A percentile compares a stretch with the other conserved stretches of the same genome.
Evolutionary conservation across 805 yeast genomes (phyloP).

Genomic region (Candida palmyrensis): DNA sequence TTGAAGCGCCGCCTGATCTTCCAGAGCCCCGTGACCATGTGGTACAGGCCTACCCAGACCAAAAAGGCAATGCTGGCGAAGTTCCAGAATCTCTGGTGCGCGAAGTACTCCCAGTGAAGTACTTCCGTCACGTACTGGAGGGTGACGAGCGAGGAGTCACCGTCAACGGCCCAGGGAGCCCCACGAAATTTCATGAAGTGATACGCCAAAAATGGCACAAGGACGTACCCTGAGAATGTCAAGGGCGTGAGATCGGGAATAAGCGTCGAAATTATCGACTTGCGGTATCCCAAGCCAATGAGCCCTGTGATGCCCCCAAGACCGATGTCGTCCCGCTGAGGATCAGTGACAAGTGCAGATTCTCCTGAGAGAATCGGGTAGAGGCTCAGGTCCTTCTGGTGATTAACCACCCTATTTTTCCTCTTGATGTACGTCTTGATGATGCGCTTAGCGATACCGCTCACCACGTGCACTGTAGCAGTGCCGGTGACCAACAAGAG

Average conservation of each 20-base stretch:
- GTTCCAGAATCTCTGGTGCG: constrained; percentile 18
- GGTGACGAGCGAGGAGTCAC: constrained; percentile 55
- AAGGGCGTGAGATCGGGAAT: constrained; percentile 51
- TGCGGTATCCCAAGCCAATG: constrained; percentile 50
- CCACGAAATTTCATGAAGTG: constrained; percentile 48
- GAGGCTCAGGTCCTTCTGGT: constrained; percentile 6
- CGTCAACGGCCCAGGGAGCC: constrained; percentile 52
- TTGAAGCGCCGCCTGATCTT: constrained; percentile 40
- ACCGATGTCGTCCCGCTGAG: constrained; percentile 45
- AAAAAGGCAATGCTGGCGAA: constrained; percentile 28
- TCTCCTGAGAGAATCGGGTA: not conserved
- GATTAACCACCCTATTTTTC: constrained; percentile 7
- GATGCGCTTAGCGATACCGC: constrained; percentile 47
- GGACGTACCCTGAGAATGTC: constrained; percentile 54
- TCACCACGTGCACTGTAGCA: constrained; percentile 41
- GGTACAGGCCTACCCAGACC: constrained; percentile 43
- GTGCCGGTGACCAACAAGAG: constrained; percentile 42
- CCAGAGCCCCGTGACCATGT: constrained; percentile 48
- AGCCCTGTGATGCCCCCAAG: constrained; percentile 58
- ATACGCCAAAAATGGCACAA: constrained; percentile 37
- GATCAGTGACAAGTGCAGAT: constrained; percentile 20
- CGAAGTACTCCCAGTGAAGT: constrained; percentile 13
- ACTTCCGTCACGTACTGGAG: constrained; percentile 47
- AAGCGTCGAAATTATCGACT: constrained; percentile 37
- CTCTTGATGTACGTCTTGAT: constrained; percentile 25